phyloP scores from a whole-genome alignment of 495 filamentous ascomycete species.

The Hyphodiscus hymeniophilus region DNA sequence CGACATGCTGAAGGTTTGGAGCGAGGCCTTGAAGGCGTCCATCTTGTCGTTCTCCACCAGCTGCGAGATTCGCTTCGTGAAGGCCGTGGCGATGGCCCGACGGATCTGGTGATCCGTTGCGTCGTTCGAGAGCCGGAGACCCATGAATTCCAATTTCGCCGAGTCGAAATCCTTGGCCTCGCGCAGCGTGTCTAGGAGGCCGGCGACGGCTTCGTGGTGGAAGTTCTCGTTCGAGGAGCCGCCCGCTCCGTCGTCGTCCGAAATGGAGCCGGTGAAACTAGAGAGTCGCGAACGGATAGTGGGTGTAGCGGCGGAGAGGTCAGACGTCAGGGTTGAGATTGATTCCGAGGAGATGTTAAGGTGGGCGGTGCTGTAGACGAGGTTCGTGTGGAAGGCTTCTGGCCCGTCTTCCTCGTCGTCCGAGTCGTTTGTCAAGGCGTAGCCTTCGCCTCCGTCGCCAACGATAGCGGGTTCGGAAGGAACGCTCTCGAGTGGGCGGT shows the following conservation, averaged over 20 bases:
- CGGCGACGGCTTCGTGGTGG: slow-evolving; percentile 78
- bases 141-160: slow-evolving; percentile 83
- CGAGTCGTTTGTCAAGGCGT: slow-evolving; percentile 39
- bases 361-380: slow-evolving; percentile 61
- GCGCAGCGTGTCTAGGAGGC: slow-evolving; percentile 73
- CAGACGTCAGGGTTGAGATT: slow-evolving; percentile 52
- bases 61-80: slow-evolving; percentile 72
- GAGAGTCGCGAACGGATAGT: slow-evolving; percentile 36
- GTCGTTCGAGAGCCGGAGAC: slow-evolving; percentile 79
- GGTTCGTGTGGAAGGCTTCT: slow-evolving; percentile 27
- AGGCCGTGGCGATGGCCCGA: slow-evolving; percentile 73
- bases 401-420: slow-evolving; percentile 37
- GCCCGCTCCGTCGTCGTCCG: slow-evolving; percentile 32
- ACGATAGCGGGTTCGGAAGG: slow-evolving; percentile 47
- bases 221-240: slow-evolving; percentile 58
- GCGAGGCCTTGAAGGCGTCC: slow-evolving; percentile 57
- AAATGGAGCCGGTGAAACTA: slow-evolving; percentile 34
- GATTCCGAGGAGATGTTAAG: slow-evolving; percentile 69
- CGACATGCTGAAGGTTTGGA: slow-evolving; percentile 39
- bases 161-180: slow-evolving; percentile 70
- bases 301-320: slow-evolving; percentile 28
- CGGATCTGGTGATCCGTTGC: slow-evolving; percentile 83
- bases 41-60: slow-evolving; percentile 52
- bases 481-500: slow-evolving; percentile 21
- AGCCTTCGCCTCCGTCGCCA: slow-evolving; percentile 46